Evolutionary conservation across 179 eudicot species (phyloP).

Genomic region (Carnegiea gigantea): DNA sequence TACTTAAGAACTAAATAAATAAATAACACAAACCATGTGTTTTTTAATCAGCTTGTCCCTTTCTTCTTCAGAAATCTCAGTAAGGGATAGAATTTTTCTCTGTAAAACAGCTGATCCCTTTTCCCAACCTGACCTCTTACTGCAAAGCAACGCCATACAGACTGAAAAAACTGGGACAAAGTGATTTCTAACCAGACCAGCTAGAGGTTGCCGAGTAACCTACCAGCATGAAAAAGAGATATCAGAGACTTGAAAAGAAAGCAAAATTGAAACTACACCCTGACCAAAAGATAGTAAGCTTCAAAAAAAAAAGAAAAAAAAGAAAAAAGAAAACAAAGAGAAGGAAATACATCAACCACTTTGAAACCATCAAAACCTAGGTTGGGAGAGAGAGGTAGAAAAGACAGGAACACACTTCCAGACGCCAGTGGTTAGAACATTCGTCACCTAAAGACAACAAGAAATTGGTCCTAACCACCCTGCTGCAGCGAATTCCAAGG

Average conservation of each 20-base stretch:
- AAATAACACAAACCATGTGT: slow-evolving; percentile 62
- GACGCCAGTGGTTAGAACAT: not conserved
- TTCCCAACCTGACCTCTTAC: slow-evolving; percentile 66
- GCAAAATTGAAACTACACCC: not conserved
- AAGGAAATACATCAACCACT: not conserved
- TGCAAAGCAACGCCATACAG: slow-evolving; percentile 86
- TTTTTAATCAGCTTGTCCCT: slow-evolving; percentile 88
- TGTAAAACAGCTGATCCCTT: slow-evolving; percentile 66
- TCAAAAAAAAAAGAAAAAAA: not conserved
- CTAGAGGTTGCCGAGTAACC: slow-evolving; percentile 60
- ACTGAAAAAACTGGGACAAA: slow-evolving; percentile 83
- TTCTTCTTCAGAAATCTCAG: slow-evolving; percentile 76
- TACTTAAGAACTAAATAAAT: slow-evolving; percentile 4
- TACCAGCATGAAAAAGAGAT: slow-evolving; percentile 37
- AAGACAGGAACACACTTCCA: not conserved
- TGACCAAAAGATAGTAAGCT: slow-evolving; percentile 7
- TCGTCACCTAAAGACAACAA: not conserved
- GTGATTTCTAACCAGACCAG: slow-evolving; percentile 59
- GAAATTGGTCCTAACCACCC: not conserved
- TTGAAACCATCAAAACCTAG: not conserved
- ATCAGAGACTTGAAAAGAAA: slow-evolving; percentile 18
- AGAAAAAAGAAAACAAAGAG: not conserved
- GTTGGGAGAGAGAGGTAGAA: not conserved
- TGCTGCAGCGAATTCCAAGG: not conserved
- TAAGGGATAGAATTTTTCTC: slow-evolving; percentile 58